phyloP scores from a whole-genome alignment of 441 rosid genomes.

The Populus hybrid region DNA sequence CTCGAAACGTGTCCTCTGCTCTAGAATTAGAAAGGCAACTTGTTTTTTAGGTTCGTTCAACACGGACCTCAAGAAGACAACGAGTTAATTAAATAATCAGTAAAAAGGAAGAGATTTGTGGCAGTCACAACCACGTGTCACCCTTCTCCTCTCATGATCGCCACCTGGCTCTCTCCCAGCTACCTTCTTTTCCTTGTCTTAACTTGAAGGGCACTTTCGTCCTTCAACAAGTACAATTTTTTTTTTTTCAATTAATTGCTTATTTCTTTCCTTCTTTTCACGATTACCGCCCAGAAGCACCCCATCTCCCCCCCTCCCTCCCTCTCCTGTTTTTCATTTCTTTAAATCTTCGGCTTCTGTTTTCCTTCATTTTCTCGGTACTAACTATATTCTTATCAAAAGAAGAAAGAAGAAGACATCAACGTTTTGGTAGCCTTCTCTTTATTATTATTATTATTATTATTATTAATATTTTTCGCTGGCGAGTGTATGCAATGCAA shows the following conservation, averaged over 20 bases:
- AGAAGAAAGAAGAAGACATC: neutral
- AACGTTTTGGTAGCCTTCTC: neutral
- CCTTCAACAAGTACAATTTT: slow-evolving; percentile 7
- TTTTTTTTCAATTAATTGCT: neutral
- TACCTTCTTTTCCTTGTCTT: slow-evolving; percentile 13
- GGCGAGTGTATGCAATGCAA: neutral
- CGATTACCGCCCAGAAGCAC: too few relatives aligned
- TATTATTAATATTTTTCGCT: neutral
- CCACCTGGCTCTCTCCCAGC: slow-evolving; percentile 59
- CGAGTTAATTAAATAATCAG: neutral
- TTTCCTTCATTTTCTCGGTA: neutral
- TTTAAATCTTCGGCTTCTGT: neutral
- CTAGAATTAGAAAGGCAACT: slow-evolving; percentile 10
- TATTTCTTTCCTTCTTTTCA: neutral
- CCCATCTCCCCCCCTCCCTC: neutral
- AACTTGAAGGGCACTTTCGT: slow-evolving; percentile 29
- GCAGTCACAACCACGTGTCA: too few relatives aligned
- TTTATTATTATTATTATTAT: neutral
- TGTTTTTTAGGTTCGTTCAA: slow-evolving; percentile 8
- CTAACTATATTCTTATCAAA: neutral
- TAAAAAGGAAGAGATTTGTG: slow-evolving; percentile 8
- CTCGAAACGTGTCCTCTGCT: slow-evolving; percentile 31
- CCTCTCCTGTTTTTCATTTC: neutral
- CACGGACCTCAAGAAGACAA: slow-evolving; percentile 23
- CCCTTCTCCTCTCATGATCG: slow-evolving; percentile 36